phyloP scores from a whole-genome alignment of 179 eudicot genomes.

The Beta corolliflora region DNA sequence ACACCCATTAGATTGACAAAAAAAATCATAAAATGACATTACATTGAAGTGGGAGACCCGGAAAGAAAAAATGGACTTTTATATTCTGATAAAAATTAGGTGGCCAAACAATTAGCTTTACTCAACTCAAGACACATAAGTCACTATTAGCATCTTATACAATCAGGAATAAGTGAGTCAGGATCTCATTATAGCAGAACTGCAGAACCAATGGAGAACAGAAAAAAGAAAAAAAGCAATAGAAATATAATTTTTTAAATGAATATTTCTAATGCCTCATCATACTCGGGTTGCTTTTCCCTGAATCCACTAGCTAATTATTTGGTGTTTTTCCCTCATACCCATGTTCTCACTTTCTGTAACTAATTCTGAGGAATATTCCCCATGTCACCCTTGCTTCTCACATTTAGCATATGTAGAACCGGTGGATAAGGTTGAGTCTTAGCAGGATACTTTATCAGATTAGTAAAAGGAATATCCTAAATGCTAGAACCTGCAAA shows the following conservation, averaged over 20 bases:
- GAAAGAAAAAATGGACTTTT: not conserved
- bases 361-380: too few relatives aligned
- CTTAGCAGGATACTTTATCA: not conserved
- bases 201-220: not conserved
- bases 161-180: not conserved
- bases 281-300: too few relatives aligned
- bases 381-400: too few relatives aligned
- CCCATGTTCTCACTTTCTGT: too few relatives aligned
- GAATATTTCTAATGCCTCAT: too few relatives aligned
- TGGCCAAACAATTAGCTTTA: not conserved
- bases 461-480: slow-evolving; percentile 2
- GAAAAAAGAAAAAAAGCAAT: too few relatives aligned
- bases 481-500: not conserved
- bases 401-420: too few relatives aligned
- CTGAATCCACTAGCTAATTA: too few relatives aligned
- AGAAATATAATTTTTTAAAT: not conserved
- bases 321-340: too few relatives aligned
- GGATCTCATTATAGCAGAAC: not conserved
- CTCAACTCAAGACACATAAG: not conserved
- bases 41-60: not conserved
- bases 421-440: too few relatives aligned
- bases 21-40: too few relatives aligned
- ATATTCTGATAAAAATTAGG: not conserved
- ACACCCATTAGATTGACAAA: not conserved
- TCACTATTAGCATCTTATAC: not conserved